These are phyloP conservation scores for Pleurotus platypus DNA, from an alignment of 768 basidiomycete species.

Conservation along the genomic window DNA sequence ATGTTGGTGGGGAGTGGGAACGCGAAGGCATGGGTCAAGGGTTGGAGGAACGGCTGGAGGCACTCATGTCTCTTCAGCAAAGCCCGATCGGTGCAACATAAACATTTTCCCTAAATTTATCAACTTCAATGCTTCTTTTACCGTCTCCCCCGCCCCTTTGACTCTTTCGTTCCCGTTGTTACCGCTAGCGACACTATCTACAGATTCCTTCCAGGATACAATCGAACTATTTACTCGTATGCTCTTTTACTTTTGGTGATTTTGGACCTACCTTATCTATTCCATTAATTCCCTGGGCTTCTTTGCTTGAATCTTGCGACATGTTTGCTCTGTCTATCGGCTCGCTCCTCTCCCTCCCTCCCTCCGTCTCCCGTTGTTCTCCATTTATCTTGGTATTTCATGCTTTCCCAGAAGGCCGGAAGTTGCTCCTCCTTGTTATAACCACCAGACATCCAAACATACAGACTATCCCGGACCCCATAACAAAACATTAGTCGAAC, in stretches of 20 bases:
- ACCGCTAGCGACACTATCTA: background rate
- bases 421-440: too few relatives aligned
- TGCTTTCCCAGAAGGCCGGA: too few relatives aligned
- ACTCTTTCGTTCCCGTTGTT: background rate
- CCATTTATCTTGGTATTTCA: too few relatives aligned
- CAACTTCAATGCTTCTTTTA: background rate
- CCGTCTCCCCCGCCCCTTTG: background rate
- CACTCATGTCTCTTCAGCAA: conserved; percentile 29
- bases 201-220: background rate
- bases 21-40: conserved; percentile 80
- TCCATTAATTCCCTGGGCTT: background rate
- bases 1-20: conserved; percentile 84
- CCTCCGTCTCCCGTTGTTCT: too few relatives aligned
- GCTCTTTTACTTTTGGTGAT: background rate
- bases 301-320: too few relatives aligned
- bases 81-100: background rate
- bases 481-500: too few relatives aligned
- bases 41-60: conserved; percentile 79
- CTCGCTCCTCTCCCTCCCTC: too few relatives aligned
- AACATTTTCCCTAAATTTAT: background rate
- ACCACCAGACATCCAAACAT: too few relatives aligned
- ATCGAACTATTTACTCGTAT: background rate
- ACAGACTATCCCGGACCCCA: too few relatives aligned
- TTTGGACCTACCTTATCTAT: background rate
- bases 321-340: too few relatives aligned